phyloP scores from a whole-genome alignment of 345 rosid genomes.

The Salix koriyanagi region DNA sequence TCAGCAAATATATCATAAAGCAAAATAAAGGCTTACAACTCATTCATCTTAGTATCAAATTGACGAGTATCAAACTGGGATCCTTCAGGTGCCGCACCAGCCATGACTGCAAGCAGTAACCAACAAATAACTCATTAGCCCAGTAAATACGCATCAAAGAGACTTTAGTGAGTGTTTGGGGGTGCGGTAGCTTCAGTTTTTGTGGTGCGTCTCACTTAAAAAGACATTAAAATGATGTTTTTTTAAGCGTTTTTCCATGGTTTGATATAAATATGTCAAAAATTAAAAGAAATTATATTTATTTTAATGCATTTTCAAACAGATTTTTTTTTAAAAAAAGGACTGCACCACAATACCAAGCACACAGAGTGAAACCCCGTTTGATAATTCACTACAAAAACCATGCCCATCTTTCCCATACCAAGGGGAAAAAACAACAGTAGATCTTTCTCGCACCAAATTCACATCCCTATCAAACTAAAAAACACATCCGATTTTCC shows the following conservation, averaged over 20 bases:
- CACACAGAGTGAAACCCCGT: neutral
- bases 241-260: too few relatives aligned
- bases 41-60: constrained; percentile 63
- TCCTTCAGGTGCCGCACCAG: constrained; percentile 51
- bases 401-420: neutral
- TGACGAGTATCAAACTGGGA: constrained; percentile 67
- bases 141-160: neutral
- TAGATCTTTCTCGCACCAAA: neutral
- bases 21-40: constrained; percentile 44
- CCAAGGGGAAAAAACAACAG: neutral
- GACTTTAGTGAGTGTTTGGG: neutral
- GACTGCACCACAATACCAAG: too few relatives aligned
- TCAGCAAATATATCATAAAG: neutral
- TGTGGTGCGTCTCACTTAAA: too few relatives aligned
- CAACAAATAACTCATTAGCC: neutral
- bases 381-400: neutral
- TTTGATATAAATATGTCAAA: too few relatives aligned
- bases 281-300: too few relatives aligned
- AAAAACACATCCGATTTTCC: neutral
- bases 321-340: too few relatives aligned
- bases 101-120: constrained; percentile 13
- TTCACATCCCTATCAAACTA: neutral
- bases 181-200: too few relatives aligned
- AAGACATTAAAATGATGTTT: too few relatives aligned
- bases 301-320: too few relatives aligned